phyloP scores from a whole-genome alignment of 2,329 filamentous ascomycete species.

The Truncatella angustata region DNA sequence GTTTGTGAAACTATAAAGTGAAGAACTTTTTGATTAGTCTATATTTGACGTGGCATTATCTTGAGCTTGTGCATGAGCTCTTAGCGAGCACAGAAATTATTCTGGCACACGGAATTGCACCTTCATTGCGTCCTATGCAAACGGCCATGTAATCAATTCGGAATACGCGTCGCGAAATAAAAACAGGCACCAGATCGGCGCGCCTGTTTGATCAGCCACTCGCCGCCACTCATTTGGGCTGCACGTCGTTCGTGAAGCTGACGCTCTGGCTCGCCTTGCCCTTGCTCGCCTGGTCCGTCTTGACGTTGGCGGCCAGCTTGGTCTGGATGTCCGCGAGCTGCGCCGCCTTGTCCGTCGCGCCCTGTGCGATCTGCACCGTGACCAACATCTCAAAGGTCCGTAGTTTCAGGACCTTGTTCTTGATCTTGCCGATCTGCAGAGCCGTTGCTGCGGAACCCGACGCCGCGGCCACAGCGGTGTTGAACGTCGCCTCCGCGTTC shows the following conservation, averaged over 20 bases:
- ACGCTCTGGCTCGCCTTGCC: slow-evolving; percentile 12
- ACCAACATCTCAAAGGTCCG: slow-evolving; percentile 11
- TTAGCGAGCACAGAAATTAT: too few species aligned
- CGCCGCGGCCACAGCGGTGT: slow-evolving; percentile 8
- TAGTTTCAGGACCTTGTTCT: slow-evolving; percentile 15
- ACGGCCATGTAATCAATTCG: too few species aligned
- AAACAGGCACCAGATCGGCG: too few species aligned
- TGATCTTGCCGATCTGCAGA: slow-evolving; percentile 12
- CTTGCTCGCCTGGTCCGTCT: slow-evolving; percentile 3
- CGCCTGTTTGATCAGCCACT: too few species aligned
- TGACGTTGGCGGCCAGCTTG: slow-evolving; percentile 11
- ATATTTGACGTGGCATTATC: too few species aligned
- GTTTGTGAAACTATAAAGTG: too few species aligned
- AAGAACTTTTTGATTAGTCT: too few species aligned
- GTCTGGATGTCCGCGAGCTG: slow-evolving; percentile 11
- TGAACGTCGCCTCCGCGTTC: slow-evolving; percentile 13
- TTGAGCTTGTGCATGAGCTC: too few species aligned
- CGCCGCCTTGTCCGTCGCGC: slow-evolving; percentile 8
- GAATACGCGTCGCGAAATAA: too few species aligned
- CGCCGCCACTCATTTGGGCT: neutral
- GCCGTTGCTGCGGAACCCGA: neutral
- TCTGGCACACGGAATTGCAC: too few species aligned
- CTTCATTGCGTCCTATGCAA: too few species aligned
- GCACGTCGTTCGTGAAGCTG: slow-evolving; percentile 11
- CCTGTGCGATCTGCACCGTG: slow-evolving; percentile 10